Evolutionary conservation across 176 grass and related monocot genomes (phyloP).

Genomic region (Thinopyrum elongatum): DNA sequence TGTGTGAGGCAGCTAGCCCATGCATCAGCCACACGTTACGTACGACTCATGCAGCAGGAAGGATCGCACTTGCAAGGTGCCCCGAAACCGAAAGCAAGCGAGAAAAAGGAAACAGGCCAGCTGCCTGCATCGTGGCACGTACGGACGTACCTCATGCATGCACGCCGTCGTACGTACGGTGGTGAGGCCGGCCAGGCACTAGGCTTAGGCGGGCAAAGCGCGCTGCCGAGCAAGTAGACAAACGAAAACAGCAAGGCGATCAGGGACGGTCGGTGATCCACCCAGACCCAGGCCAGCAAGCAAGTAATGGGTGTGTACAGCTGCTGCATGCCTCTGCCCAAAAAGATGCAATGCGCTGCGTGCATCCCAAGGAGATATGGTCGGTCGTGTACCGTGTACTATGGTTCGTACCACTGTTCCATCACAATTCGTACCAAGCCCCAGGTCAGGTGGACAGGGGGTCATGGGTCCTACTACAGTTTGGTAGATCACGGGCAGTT

Average conservation of each 20-base stretch:
- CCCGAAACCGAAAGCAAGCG: not conserved
- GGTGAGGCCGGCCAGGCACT: not conserved
- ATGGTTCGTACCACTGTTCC: not conserved
- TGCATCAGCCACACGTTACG: too few relatives aligned
- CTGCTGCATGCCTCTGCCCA: not conserved
- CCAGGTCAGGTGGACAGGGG: too few relatives aligned
- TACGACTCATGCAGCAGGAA: not conserved
- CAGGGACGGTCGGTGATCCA: not conserved
- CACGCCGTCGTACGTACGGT: not conserved
- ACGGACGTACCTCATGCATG: not conserved
- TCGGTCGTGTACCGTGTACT: not conserved
- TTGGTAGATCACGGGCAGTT: not conserved
- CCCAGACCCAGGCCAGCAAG: not conserved
- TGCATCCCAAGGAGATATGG: conserved; percentile 9
- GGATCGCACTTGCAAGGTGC: not conserved
- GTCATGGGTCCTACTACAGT: too few relatives aligned
- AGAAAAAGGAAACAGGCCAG: not conserved
- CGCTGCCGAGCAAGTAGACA: not conserved
- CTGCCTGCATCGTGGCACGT: too few relatives aligned
- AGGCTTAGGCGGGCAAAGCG: not conserved
- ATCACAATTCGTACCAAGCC: not conserved
- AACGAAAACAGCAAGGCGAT: not conserved
- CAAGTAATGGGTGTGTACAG: not conserved
- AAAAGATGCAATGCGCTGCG: conserved; percentile 18
- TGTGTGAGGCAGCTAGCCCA: too few relatives aligned